These are phyloP conservation scores for Anthracocystis walkeri DNA, from an alignment of 1,284 basidiomycete genomes.

Conservation along the genomic window DNA sequence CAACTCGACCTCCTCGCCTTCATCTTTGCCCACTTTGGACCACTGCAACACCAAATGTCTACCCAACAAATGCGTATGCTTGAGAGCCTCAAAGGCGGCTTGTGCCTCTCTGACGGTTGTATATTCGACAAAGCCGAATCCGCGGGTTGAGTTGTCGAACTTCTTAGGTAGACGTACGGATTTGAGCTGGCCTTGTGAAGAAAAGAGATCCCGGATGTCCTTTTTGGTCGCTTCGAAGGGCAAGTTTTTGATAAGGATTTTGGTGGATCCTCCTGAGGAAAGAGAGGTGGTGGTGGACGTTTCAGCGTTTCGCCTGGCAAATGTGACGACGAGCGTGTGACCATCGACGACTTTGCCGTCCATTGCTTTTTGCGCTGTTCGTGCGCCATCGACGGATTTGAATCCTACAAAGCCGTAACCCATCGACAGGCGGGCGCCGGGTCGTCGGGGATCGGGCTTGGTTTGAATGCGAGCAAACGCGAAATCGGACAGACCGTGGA, in stretches of 20 bases:
- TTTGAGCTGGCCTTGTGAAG: slow-evolving; percentile 84
- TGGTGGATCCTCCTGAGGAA: slow-evolving; percentile 74
- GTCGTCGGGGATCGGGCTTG: slow-evolving; percentile 79
- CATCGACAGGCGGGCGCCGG: slow-evolving; percentile 77
- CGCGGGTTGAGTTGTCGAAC: slow-evolving; percentile 77
- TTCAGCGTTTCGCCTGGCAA: slow-evolving; percentile 86
- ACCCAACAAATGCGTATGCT: slow-evolving; percentile 94
- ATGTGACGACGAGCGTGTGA: slow-evolving; percentile 84
- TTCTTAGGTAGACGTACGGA: slow-evolving; percentile 74
- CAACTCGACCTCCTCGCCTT: slow-evolving; percentile 41
- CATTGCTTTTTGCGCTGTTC: slow-evolving; percentile 81
- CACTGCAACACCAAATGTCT: slow-evolving; percentile 93
- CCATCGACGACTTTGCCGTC: slow-evolving; percentile 88
- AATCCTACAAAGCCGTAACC: slow-evolving; percentile 97
- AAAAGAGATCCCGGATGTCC: slow-evolving; percentile 81
- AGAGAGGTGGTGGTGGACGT: slow-evolving; percentile 70
- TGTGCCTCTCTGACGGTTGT: slow-evolving; percentile 62
- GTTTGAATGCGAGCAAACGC: slow-evolving; percentile 90
- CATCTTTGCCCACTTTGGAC: slow-evolving; percentile 74
- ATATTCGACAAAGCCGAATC: slow-evolving; percentile 92
- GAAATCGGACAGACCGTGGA: slow-evolving; percentile 84
- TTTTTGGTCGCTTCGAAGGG: slow-evolving; percentile 96
- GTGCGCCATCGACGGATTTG: slow-evolving; percentile 79
- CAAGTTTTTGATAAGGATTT: slow-evolving; percentile 92
- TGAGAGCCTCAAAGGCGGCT: slow-evolving; percentile 72